A percentile compares a stretch with the other conserved stretches of the same genome.
phyloP scores from a whole-genome alignment of 208 protist genomes.

The Phytomonas serpens region DNA sequence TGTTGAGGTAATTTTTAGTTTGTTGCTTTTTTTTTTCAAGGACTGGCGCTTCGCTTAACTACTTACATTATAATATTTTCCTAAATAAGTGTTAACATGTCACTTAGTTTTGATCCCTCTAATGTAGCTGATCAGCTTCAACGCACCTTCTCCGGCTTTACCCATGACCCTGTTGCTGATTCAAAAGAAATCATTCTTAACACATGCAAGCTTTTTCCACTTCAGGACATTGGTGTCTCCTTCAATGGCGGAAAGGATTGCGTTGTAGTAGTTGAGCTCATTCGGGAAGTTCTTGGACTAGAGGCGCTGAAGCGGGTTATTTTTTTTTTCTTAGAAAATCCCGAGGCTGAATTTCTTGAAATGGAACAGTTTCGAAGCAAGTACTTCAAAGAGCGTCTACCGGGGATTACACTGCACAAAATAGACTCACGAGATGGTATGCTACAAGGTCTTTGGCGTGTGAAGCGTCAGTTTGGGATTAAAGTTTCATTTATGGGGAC shows the following conservation, averaged over 20 bases:
- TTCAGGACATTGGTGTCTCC: slow-evolving; percentile 62
- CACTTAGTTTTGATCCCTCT: neutral
- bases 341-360: slow-evolving; percentile 60
- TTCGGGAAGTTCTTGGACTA: slow-evolving; percentile 28
- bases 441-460: slow-evolving; percentile 37
- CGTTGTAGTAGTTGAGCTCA: slow-evolving; percentile 78
- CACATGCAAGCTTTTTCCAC: slow-evolving; percentile 21
- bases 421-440: slow-evolving; percentile 25
- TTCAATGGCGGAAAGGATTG: slow-evolving; percentile 92
- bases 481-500: slow-evolving; percentile 84
- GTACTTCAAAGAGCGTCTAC: slow-evolving; percentile 30
- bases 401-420: slow-evolving; percentile 25
- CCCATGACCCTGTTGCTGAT: neutral
- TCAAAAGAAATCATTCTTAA: slow-evolving; percentile 33
- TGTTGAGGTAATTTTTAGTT: neutral
- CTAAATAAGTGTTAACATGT: neutral
- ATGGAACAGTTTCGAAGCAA: slow-evolving; percentile 47
- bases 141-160: neutral
- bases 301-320: slow-evolving; percentile 31
- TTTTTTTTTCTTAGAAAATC: slow-evolving; percentile 50
- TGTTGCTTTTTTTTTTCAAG: slow-evolving; percentile 11
- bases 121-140: slow-evolving; percentile 1
- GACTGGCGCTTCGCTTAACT: neutral
- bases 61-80: slow-evolving; percentile 7
- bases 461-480: slow-evolving; percentile 34